Base-by-base conservation (phyloP, 2,329 filamentous ascomycete genomes). In the Dactylellina parvicollis region DNA sequence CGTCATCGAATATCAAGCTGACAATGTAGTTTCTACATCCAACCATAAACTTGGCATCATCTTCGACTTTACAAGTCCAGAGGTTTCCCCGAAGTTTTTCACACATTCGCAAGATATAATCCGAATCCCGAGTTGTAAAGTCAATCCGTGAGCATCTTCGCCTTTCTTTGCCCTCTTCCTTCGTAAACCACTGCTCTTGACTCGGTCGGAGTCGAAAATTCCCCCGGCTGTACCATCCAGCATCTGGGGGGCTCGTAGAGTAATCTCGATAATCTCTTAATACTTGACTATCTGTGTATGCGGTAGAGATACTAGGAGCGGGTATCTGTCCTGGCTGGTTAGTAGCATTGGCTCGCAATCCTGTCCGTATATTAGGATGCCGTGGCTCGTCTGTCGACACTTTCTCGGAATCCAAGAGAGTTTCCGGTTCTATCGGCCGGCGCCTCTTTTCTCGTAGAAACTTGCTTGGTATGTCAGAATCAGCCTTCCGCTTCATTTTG, bases 11-110 rank as follows among this genome's bases (percentile, higher is more conserved):
- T 5, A 56, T 4, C 3, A 74, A 30, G 3, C 52, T 52, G 3
- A 74, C 60, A 16, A 74, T 60, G 20, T 74, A 74, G 30, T 74
- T 74, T 16, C 69, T 44, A 38, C 60, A 74, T 16, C 69, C 69
- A 34, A 74, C 69, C 12, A 56, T 28, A 14, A 74, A 22, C 1
- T 16, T 42, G 14, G 40, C 46, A 24, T 30, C 36, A 10, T 67
- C 56, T 30, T 66, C 69, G 26, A 66, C 42, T 8, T 40, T 50
- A 24, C 69, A 74, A 50, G 44, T 54, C 49, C 56, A 74, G 20
- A 60, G 46, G 4, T 47, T 47, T 16, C 69, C 69, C 7, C 69
- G 54, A 26, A 47, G n/a, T 12, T 54, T 60, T 22, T 74, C 60
- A 9, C 54, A 66, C 8, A 74, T 30, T 7, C 26, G 38, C 14